Evolutionary conservation across 495 filamentous ascomycete genomes (phyloP).

Genomic region (Talaromyces thailandensis): DNA sequence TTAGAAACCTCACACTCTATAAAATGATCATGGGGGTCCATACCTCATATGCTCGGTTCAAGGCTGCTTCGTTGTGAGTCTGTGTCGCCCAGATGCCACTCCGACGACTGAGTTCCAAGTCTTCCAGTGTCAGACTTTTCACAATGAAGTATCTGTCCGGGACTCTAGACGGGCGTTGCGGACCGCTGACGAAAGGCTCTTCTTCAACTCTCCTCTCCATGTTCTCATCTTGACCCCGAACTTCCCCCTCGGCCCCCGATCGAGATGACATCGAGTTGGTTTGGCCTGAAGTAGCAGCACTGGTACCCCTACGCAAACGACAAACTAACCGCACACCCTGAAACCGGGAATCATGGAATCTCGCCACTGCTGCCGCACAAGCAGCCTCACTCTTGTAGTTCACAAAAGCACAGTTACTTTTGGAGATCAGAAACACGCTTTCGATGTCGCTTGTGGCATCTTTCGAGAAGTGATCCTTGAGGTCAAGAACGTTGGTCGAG

Average conservation of each 20-base stretch:
- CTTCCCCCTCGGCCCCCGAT: conserved; percentile 8
- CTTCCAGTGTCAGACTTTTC: conserved; percentile 91
- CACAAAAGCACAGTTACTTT: conserved; percentile 96
- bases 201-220: conserved; percentile 11
- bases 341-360: conserved; percentile 89
- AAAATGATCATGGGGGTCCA: conserved; percentile 14
- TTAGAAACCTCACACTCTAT: neutral
- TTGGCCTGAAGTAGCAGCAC: conserved; percentile 26
- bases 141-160: conserved; percentile 80
- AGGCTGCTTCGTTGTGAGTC: conserved; percentile 73
- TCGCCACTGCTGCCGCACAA: conserved; percentile 67
- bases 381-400: conserved; percentile 81
- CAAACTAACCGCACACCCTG: conserved; percentile 88
- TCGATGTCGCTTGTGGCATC: conserved; percentile 72
- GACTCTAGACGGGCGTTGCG: conserved; percentile 14
- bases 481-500: conserved; percentile 62
- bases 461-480: conserved; percentile 86
- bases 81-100: conserved; percentile 94
- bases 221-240: conserved; percentile 13
- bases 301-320: conserved; percentile 58
- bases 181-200: conserved; percentile 5
- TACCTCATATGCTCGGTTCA: conserved; percentile 85
- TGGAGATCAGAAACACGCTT: conserved; percentile 90
- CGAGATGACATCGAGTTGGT: conserved; percentile 29
- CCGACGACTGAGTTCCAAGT: conserved; percentile 80